phyloP scores from a whole-genome alignment of 2,329 filamentous ascomycete species.

The Xylaria multiplex region DNA sequence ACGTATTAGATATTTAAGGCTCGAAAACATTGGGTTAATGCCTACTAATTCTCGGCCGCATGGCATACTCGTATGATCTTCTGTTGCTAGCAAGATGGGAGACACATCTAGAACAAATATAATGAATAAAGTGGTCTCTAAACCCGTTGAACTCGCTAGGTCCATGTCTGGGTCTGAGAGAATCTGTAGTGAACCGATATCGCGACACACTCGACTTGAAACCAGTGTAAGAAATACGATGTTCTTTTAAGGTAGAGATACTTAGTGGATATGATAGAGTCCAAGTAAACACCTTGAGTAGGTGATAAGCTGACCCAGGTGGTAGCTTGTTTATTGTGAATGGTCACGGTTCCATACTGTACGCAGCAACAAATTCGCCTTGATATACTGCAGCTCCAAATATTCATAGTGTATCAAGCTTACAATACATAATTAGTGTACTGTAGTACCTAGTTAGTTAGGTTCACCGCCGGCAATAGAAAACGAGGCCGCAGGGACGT shows the following conservation, averaged over 20 bases:
- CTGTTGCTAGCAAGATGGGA: conserved; percentile 1
- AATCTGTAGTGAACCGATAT: conserved; percentile 25
- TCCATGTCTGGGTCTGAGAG: not conserved
- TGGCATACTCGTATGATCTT: conserved; percentile 26
- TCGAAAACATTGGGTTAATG: not conserved
- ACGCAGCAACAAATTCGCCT: not conserved
- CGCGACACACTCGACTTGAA: conserved; percentile 20
- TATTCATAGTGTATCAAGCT: not conserved
- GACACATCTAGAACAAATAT: conserved; percentile 3
- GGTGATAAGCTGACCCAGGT: conserved; percentile 1
- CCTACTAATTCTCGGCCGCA: conserved; percentile 8
- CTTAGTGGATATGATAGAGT: conserved; percentile 1
- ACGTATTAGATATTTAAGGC: conserved; percentile 15
- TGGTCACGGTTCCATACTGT: not conserved
- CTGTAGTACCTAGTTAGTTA: not conserved
- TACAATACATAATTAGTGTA: not conserved
- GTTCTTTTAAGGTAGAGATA: not conserved
- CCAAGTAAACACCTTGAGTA: not conserved
- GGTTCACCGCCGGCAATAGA: conserved; percentile 12
- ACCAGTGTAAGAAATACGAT: conserved; percentile 1
- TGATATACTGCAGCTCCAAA: not conserved
- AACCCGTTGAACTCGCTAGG: conserved; percentile 1
- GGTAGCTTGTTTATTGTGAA: not conserved
- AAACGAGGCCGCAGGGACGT: conserved; percentile 5
- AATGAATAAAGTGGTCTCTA: conserved; percentile 4